These are phyloP conservation scores for Stagonosporopsis cucurbitacearum DNA, from an alignment of 2,329 filamentous ascomycete genomes.

Conservation along the genomic window DNA sequence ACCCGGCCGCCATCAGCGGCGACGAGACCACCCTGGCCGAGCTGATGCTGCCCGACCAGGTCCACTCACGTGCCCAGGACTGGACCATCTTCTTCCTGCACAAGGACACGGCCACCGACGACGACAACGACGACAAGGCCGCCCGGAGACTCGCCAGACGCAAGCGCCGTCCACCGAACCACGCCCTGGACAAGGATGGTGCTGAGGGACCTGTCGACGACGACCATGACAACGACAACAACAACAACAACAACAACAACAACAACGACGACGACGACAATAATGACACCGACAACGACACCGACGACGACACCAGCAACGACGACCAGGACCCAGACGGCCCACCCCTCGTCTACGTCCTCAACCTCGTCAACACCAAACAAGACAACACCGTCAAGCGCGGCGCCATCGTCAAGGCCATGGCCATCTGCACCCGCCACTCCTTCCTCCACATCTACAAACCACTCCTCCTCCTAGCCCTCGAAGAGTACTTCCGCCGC, in stretches of 20 bases:
- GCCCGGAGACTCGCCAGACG: constrained; percentile 65
- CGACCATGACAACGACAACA: constrained; percentile 51
- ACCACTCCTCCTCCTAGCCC: constrained; percentile 85
- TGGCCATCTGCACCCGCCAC: constrained; percentile 98
- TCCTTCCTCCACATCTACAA: constrained; percentile 99
- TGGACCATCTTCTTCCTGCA: constrained; percentile 99
- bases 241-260: constrained; percentile 57
- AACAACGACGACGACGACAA: constrained; percentile 53
- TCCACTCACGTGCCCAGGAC: constrained; percentile 91
- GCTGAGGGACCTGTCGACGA: constrained; percentile 29
- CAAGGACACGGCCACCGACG: constrained; percentile 87
- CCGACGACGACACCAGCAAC: constrained; percentile 50
- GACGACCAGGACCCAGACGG: constrained; percentile 71
- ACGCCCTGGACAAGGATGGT: constrained; percentile 52
- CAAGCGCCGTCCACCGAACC: constrained; percentile 53
- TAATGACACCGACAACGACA: constrained; percentile 49
- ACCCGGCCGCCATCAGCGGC: constrained; percentile 90
- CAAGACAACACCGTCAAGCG: constrained; percentile 91
- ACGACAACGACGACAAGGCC: constrained; percentile 74
- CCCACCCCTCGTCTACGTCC: constrained; percentile 91
- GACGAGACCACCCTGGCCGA: constrained; percentile 98
- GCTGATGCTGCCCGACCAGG: constrained; percentile 97
- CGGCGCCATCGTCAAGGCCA: constrained; percentile 94
- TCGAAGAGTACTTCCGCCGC: constrained; percentile 96
- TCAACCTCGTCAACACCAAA: constrained; percentile 98